Evolutionary conservation across 805 yeast species (phyloP), one percentile per base, ranked within the genome.

Genomic region (Priceomyces fermenticarens): DNA sequence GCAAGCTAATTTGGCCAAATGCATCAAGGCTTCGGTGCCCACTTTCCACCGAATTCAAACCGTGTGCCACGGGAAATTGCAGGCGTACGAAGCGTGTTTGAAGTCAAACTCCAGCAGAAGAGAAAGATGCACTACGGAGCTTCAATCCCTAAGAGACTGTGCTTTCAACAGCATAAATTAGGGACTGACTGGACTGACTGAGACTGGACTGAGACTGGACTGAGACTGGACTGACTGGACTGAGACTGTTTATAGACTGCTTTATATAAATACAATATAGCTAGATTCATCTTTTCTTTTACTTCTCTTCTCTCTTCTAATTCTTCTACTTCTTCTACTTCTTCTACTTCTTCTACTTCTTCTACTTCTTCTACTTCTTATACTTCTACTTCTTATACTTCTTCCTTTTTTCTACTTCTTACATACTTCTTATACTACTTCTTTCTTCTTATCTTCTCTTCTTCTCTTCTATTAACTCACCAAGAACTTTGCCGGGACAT

Each of bases 11-110:
- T 68, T 87, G 29, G 74, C 87, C 12, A 49, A 53, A 13, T 87
- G 96, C 60, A 86, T 87, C 46, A 75, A 72, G 53, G 65, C 66
- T 10, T 55, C 67, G 30, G 91, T 85, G 11, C 91, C 95, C 1
- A 73, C 86, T 7, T 85, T 85, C 59, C 80, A 79, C 54, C 77
- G 72, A 54, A 85, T 87, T 49, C 80, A 84, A 54, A 65, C 68
- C 20, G 70, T 75, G 25, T 87, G 96, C 60, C 69, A 77, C 10
- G 69, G 67, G 3, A 65, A 75, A 35, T 70, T 87, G 60, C 70
- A 73, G 45, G 75, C 72, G 3, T 87, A 86, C 54, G 91, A 86
- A 51, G 65, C 65, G 14, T 87, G 96, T 58, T 66, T 87, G 26
- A 62, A 64, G 29, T 64, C 62, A 10, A 75, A 77, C 51, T 56